phyloP scores from a whole-genome alignment of 148 eudicot genomes.

The Silene conica region DNA sequence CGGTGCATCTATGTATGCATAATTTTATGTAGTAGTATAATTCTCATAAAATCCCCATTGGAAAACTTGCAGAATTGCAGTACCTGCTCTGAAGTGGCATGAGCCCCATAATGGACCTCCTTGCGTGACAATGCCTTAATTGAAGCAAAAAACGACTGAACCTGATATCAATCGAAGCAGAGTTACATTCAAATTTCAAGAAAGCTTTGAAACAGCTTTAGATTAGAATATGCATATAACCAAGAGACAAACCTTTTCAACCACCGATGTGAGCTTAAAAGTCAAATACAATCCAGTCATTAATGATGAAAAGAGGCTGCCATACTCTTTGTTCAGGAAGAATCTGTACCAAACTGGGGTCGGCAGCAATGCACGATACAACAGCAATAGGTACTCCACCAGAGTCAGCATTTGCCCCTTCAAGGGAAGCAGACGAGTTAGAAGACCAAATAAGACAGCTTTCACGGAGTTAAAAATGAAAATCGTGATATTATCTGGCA shows the following conservation, averaged over 20 bases:
- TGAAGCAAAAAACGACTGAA: constrained; percentile 59
- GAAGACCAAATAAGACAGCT: constrained; percentile 1
- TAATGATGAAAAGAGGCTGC: constrained; percentile 85
- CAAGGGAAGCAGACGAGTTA: constrained; percentile 16
- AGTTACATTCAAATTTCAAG: not conserved
- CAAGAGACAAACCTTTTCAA: constrained; percentile 63
- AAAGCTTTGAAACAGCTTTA: not conserved
- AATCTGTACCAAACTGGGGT: constrained; percentile 95
- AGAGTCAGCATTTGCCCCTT: constrained; percentile 94
- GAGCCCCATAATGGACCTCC: constrained; percentile 71
- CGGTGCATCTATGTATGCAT: not conserved
- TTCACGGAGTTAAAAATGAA: not conserved
- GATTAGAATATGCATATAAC: not conserved
- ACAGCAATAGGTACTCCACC: constrained; percentile 73
- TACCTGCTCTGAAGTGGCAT: constrained; percentile 87
- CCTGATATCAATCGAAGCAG: constrained; percentile 33
- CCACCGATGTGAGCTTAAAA: constrained; percentile 86
- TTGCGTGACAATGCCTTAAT: constrained; percentile 65
- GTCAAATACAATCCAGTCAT: constrained; percentile 89
- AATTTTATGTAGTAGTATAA: not conserved
- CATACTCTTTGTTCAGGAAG: constrained; percentile 91
- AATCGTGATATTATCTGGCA: not conserved
- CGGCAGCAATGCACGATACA: constrained; percentile 89
- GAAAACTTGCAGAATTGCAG: not conserved
- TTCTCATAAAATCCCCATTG: too few species aligned